phyloP scores from a whole-genome alignment of 176 grass and related monocot species.

The barley (Hordeum vulgare) region DNA sequence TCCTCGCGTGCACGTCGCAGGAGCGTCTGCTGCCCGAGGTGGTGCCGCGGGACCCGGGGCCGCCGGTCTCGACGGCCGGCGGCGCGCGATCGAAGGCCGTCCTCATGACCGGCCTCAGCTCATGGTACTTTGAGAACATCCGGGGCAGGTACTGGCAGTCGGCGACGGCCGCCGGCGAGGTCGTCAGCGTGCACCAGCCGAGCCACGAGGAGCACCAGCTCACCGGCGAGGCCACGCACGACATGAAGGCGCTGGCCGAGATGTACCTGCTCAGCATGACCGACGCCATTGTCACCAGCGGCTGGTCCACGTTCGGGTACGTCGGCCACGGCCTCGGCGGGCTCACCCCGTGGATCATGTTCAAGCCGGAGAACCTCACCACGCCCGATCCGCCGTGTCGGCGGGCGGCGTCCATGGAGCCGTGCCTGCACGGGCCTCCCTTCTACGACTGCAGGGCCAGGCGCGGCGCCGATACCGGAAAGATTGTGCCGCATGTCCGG shows the following conservation, averaged over 20 bases:
- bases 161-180: slow-evolving; percentile 37
- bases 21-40: slow-evolving; percentile 27
- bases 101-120: slow-evolving; percentile 33
- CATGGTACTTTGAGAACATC: slow-evolving; percentile 57
- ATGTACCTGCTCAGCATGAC: slow-evolving; percentile 47
- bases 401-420: slow-evolving; percentile 30
- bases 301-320: slow-evolving; percentile 52
- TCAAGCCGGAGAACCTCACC: slow-evolving; percentile 30
- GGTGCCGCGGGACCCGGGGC: neutral
- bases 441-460: slow-evolving; percentile 25
- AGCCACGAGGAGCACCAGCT: slow-evolving; percentile 60
- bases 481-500: slow-evolving; percentile 36
- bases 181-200: slow-evolving; percentile 59
- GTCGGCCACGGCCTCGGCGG: slow-evolving; percentile 34
- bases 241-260: slow-evolving; percentile 63
- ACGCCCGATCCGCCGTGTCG: slow-evolving; percentile 23
- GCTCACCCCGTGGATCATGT: slow-evolving; percentile 51
- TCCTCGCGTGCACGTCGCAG: slow-evolving; percentile 33
- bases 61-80: neutral
- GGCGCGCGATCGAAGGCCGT: neutral
- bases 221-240: slow-evolving; percentile 31
- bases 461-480: slow-evolving; percentile 16
- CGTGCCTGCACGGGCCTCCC: slow-evolving; percentile 28
- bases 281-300: slow-evolving; percentile 46
- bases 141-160: slow-evolving; percentile 46